These are phyloP conservation scores for Citrus maxima DNA, from an alignment of 345 rosid genomes.

Conservation along the genomic window DNA sequence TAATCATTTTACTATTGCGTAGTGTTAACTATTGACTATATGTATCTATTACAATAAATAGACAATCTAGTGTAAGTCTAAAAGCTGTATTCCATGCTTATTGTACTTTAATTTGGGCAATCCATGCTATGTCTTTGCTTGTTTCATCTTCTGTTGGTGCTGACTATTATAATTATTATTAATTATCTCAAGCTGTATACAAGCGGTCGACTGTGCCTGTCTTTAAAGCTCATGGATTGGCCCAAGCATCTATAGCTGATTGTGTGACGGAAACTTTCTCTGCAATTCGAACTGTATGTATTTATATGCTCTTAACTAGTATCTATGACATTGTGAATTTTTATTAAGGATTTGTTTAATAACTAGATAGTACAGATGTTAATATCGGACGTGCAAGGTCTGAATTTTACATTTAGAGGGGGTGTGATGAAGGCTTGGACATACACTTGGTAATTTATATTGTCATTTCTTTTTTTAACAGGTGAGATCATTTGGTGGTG, in stretches of 20 bases:
- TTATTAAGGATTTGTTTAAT: not conserved
- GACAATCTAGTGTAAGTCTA: not conserved
- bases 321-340: not conserved
- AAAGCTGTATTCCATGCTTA: not conserved
- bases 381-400: not conserved
- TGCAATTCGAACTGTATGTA: conserved; percentile 89
- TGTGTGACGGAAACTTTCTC: conserved; percentile 91
- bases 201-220: conserved; percentile 87
- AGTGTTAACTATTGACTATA: conserved; percentile 1
- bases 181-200: conserved; percentile 58
- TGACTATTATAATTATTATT: conserved; percentile 28
- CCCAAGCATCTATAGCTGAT: conserved; percentile 92
- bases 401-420: not conserved
- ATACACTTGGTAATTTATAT: conserved; percentile 12
- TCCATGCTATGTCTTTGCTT: not conserved
- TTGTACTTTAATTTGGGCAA: not conserved
- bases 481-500: conserved; percentile 99
- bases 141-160: conserved; percentile 19
- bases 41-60: not conserved
- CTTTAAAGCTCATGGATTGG: conserved; percentile 81
- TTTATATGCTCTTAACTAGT: conserved; percentile 7
- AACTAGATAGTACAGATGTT: not conserved
- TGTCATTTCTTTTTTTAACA: conserved; percentile 24
- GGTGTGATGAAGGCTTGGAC: conserved; percentile 7
- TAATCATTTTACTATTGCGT: not conserved